A percentile compares a stretch with the other conserved stretches of the same genome.
These are phyloP conservation scores for Candida coquimbonensis DNA, from an alignment of 805 yeast genomes.

Conservation along the genomic window DNA sequence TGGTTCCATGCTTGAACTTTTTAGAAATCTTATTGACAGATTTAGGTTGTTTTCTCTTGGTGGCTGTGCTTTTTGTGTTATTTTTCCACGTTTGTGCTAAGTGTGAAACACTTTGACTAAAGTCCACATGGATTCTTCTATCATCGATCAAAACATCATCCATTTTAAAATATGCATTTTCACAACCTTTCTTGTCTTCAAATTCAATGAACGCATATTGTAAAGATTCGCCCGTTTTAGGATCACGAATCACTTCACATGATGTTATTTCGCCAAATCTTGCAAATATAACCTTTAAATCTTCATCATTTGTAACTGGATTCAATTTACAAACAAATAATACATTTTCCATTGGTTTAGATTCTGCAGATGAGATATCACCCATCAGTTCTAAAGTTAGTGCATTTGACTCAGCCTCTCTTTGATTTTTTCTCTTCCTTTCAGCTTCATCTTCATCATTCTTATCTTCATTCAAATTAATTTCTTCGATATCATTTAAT, in stretches of 20 bases:
- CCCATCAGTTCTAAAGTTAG: conserved; percentile 58
- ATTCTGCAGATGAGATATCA: conserved; percentile 51
- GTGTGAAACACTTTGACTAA: conserved; percentile 47
- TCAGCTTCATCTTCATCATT: conserved; percentile 24
- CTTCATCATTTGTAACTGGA: conserved; percentile 52
- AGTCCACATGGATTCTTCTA: conserved; percentile 56
- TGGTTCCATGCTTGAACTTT: no score
- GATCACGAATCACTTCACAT: conserved; percentile 47
- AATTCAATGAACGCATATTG: conserved; percentile 63
- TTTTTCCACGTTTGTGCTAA: conserved; percentile 22
- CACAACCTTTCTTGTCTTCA: conserved; percentile 41
- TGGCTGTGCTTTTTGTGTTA: conserved; percentile 1
- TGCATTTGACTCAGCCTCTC: conserved; percentile 45
- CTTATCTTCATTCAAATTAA: conserved; percentile 16
- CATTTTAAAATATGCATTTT: conserved; percentile 56
- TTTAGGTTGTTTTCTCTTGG: neutral
- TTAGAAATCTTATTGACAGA: neutral
- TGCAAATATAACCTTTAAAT: conserved; percentile 48
- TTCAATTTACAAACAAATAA: conserved; percentile 59
- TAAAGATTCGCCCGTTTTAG: conserved; percentile 39
- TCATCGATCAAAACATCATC: conserved; percentile 60
- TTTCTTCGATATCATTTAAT: conserved; percentile 18
- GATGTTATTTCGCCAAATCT: conserved; percentile 50
- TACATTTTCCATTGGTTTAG: conserved; percentile 54
- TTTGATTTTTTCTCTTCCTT: conserved; percentile 21